A percentile compares a stretch with the other conserved stretches of the same genome.
Evolutionary conservation across 164 flowering plant genomes (phyloP).

Genomic region (Litsea cubeba): DNA sequence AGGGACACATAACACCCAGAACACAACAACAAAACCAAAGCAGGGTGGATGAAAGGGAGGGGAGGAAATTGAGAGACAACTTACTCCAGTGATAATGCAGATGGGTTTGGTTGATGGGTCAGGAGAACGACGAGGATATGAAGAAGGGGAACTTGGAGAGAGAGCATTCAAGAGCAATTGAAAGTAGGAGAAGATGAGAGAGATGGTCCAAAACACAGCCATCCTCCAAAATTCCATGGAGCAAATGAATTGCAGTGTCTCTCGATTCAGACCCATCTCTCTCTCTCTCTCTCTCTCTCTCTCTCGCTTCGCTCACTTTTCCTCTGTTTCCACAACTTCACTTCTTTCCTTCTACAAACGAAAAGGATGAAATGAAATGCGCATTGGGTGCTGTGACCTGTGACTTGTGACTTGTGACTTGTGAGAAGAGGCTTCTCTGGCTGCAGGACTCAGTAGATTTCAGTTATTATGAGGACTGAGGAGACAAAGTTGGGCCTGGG

Average conservation of each 20-base stretch:
- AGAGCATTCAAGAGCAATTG: conserved; percentile 22
- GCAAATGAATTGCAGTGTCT: conserved; percentile 30
- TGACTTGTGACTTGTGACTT: too few relatives aligned
- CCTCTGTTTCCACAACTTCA: neutral
- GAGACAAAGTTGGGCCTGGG: too few relatives aligned
- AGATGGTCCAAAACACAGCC: conserved; percentile 54
- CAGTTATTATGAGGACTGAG: too few relatives aligned
- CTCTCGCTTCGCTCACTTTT: neutral
- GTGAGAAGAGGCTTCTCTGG: too few relatives aligned
- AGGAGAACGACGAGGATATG: conserved; percentile 28
- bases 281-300: neutral
- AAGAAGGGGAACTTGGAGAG: conserved; percentile 11
- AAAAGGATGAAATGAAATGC: too few relatives aligned
- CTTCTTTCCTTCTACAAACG: neutral
- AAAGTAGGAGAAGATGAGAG: conserved; percentile 44
- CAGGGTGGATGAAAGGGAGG: neutral
- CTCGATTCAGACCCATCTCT: conserved; percentile 8
- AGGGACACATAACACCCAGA: neutral
- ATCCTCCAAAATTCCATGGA: conserved; percentile 52
- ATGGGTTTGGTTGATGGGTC: conserved; percentile 30
- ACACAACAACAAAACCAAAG: neutral
- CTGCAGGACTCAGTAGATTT: too few relatives aligned
- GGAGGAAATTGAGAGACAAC: conserved; percentile 1
- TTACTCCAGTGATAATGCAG: conserved; percentile 87
- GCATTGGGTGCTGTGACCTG: too few relatives aligned